Evolutionary conservation across 306 rosid species (phyloP).

Genomic region (Cicer bijugum): DNA sequence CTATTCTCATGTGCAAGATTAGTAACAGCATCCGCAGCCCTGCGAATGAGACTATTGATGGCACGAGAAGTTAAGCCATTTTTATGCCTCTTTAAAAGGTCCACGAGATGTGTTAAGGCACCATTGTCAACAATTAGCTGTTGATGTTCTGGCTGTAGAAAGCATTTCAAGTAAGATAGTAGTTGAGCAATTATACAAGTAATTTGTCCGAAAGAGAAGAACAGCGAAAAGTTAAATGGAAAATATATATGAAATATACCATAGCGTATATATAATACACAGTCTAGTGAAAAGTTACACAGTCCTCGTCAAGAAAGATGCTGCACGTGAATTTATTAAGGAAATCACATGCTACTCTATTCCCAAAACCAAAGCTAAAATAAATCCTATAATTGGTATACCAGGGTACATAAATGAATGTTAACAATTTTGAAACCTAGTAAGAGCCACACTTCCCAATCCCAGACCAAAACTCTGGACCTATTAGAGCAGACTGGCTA

Average conservation of each 20-base stretch:
- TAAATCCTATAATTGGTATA: slow-evolving; percentile 2
- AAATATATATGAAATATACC: slow-evolving; percentile 4
- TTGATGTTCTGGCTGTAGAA: slow-evolving; percentile 96
- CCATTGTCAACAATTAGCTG: slow-evolving; percentile 91
- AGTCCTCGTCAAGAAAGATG: not conserved
- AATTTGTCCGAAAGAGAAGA: not conserved
- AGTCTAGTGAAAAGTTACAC: slow-evolving; percentile 19
- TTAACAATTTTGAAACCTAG: slow-evolving; percentile 16
- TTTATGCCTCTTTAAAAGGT: slow-evolving; percentile 80
- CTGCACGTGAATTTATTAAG: slow-evolving; percentile 12
- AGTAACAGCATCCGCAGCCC: slow-evolving; percentile 98
- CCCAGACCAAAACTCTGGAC: slow-evolving; percentile 20
- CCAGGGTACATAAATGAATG: slow-evolving; percentile 5
- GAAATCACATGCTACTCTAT: slow-evolving; percentile 18
- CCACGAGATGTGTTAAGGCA: slow-evolving; percentile 80
- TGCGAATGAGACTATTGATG: slow-evolving; percentile 85
- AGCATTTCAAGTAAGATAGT: slow-evolving; percentile 43
- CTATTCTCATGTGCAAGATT: slow-evolving; percentile 99
- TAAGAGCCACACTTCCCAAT: slow-evolving; percentile 4
- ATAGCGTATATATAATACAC: slow-evolving; percentile 6
- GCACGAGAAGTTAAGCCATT: slow-evolving; percentile 66
- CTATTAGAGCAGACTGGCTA: not conserved
- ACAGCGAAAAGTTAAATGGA: slow-evolving; percentile 1
- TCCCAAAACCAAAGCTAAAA: slow-evolving; percentile 33
- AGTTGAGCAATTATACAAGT: slow-evolving; percentile 49